These are phyloP conservation scores for Euptelea pleiosperma DNA, from an alignment of 164 flowering plant species.

Conservation along the genomic window DNA sequence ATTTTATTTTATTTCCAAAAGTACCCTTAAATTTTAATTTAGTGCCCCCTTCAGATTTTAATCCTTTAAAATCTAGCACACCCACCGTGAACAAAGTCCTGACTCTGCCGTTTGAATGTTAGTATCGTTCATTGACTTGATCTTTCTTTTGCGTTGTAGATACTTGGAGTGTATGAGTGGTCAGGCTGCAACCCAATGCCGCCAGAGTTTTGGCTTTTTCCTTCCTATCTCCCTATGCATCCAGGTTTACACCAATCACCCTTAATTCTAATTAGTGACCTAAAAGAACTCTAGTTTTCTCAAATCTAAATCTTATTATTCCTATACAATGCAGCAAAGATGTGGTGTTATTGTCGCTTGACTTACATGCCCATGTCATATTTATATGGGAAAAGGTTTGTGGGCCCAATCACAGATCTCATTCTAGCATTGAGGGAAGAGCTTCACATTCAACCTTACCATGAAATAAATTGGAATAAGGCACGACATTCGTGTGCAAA, in stretches of 20 bases:
- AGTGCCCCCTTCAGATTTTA: too few species aligned
- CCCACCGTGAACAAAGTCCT: too few species aligned
- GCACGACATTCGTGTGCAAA: slow-evolving; percentile 40
- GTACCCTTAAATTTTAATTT: too few species aligned
- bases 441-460: slow-evolving; percentile 31
- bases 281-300: too few species aligned
- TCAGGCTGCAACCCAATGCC: slow-evolving; percentile 56
- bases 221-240: slow-evolving; percentile 36
- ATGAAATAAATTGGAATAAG: slow-evolving; percentile 38
- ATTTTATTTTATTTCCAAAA: too few species aligned
- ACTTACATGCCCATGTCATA: too few species aligned
- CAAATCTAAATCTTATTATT: too few species aligned
- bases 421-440: slow-evolving; percentile 33
- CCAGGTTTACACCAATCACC: slow-evolving; percentile 54
- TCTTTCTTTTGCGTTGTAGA: slow-evolving; percentile 18
- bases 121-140: too few species aligned
- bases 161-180: slow-evolving; percentile 63
- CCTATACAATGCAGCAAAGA: slow-evolving; percentile 25
- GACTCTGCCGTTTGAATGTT: too few species aligned
- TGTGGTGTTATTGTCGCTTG: slow-evolving; percentile 26
- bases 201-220: slow-evolving; percentile 57
- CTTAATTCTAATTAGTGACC: too few species aligned
- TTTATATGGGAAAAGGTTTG: too few species aligned
- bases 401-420: slow-evolving; percentile 35
- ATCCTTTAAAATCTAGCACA: too few species aligned